These are phyloP conservation scores for Kandelia obovata DNA, from an alignment of 345 rosid species.

Conservation along the genomic window DNA sequence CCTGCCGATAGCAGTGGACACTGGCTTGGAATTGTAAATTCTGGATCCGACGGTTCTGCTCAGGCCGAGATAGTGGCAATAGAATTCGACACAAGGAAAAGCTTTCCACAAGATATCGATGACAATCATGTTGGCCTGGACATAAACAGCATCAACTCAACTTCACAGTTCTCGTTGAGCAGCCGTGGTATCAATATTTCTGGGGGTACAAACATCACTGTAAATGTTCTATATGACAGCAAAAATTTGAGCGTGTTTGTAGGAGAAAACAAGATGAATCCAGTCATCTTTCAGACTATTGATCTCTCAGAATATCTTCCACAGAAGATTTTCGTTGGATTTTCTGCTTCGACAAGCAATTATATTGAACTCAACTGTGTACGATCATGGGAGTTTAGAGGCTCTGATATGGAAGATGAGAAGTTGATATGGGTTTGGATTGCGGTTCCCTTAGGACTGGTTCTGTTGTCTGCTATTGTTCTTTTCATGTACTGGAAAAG, in stretches of 20 bases:
- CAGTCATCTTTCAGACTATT: slow-evolving; percentile 34
- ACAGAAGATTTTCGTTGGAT: slow-evolving; percentile 47
- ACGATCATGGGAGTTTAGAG: slow-evolving; percentile 51
- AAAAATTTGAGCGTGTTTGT: slow-evolving; percentile 43
- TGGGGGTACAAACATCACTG: slow-evolving; percentile 14
- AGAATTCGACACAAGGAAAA: slow-evolving; percentile 70
- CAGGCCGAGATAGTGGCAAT: slow-evolving; percentile 44
- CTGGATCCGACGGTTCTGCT: slow-evolving; percentile 18
- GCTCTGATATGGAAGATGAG: slow-evolving; percentile 22
- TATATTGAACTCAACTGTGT: slow-evolving; percentile 43
- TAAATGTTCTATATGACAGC: slow-evolving; percentile 42
- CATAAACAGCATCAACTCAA: slow-evolving; percentile 41
- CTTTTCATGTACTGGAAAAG: slow-evolving; percentile 30
- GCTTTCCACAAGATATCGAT: slow-evolving; percentile 45
- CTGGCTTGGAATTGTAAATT: slow-evolving; percentile 68
- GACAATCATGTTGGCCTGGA: slow-evolving; percentile 67
- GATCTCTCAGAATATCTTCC: slow-evolving; percentile 54
- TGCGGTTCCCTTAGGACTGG: slow-evolving; percentile 9
- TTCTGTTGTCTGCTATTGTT: slow-evolving; percentile 11
- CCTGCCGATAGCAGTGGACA: slow-evolving; percentile 46
- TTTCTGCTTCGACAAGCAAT: slow-evolving; percentile 46
- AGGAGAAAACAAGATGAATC: slow-evolving; percentile 16
- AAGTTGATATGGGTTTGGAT: slow-evolving; percentile 33
- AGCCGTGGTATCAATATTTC: slow-evolving; percentile 26
- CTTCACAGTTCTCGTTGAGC: slow-evolving; percentile 39